Conservation (phyloP, 805 yeast species). For the Starmera caribaea region DNA sequence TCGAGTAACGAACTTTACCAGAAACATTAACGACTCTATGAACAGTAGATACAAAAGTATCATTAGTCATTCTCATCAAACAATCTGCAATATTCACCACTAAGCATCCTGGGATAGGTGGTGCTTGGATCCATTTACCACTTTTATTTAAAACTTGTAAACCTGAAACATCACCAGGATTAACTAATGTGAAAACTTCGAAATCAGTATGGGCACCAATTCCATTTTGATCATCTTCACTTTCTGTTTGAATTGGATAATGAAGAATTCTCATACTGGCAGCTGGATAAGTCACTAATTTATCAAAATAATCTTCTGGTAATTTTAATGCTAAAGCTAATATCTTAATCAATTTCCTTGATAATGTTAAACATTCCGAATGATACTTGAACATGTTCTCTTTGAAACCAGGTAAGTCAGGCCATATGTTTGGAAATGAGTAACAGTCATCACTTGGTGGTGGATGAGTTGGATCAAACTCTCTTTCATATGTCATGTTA, state of each 20-base stretch:
- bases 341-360: constrained; percentile 14
- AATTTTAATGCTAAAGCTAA: constrained; percentile 20
- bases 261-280: constrained; percentile 22
- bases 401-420: constrained; percentile 14
- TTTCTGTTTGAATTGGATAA: constrained; percentile 19
- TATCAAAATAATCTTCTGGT: constrained; percentile 16
- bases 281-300: constrained; percentile 12
- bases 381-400: constrained; percentile 13
- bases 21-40: constrained; percentile 26
- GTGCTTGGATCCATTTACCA: constrained; percentile 20
- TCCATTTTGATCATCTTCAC: constrained; percentile 18
- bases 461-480: constrained; percentile 6
- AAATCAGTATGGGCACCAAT: constrained; percentile 29
- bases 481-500: constrained; percentile 18
- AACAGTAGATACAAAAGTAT: constrained; percentile 23
- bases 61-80: constrained; percentile 27
- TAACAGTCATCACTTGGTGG: constrained; percentile 10
- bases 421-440: constrained; percentile 18
- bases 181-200: constrained; percentile 22
- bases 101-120: constrained; percentile 20
- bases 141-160: constrained; percentile 23
- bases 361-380: constrained; percentile 10
- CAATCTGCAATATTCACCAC: constrained; percentile 30
- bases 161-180: constrained; percentile 25
- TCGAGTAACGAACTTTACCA: background rate